Evolutionary conservation across 495 filamentous ascomycete genomes (phyloP), one percentile per base, ranked within the genome.

Genomic region (Podospora tetraspora): DNA sequence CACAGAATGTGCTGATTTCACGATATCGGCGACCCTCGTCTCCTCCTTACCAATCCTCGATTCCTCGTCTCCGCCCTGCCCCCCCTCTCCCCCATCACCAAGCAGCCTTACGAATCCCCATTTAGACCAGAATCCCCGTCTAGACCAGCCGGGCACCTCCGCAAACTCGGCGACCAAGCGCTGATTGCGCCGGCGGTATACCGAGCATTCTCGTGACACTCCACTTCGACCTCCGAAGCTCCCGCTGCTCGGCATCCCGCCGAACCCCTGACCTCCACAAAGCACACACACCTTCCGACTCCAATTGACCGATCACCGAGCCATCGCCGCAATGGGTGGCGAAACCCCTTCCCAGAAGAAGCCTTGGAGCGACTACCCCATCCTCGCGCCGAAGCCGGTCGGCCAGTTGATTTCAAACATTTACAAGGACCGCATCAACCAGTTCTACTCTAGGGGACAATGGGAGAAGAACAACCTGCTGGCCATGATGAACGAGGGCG

Each of bases 371-470:
- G 75, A 75, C 59, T 87, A 87, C 63, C 84, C 85, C 6, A 56
- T 79, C 61, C 80, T 76, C 60, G 83, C 84, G 7, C 77, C 75
- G 16, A 75, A 78, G 30, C 85, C 85, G 12, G 84, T 86, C 34
- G 94, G 94, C 68, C 90, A 96, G 80, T 89, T 92, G 74, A 97
- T 97, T 73, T 85, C 88, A 72, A 84, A 85, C 74, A 93, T 97
- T 78, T 97, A 97, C 84, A 90, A 88, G 69, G 90, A 93, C 72
- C 89, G 95, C 56, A 86, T 99, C 71, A 83, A 81, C 23, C 88
- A 91, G 75, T 96, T 99, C 81, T 92, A 90, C 59, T 81, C 84
- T 23, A 79, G 77, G 16, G 95, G 95, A 65, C 93, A 97, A 78
- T 99, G 94, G 83, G 84, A 87, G 68, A 81, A 85, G 24, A 84